These are phyloP conservation scores for Suillus luteus DNA, from an alignment of 768 basidiomycete genomes.

Conservation along the genomic window DNA sequence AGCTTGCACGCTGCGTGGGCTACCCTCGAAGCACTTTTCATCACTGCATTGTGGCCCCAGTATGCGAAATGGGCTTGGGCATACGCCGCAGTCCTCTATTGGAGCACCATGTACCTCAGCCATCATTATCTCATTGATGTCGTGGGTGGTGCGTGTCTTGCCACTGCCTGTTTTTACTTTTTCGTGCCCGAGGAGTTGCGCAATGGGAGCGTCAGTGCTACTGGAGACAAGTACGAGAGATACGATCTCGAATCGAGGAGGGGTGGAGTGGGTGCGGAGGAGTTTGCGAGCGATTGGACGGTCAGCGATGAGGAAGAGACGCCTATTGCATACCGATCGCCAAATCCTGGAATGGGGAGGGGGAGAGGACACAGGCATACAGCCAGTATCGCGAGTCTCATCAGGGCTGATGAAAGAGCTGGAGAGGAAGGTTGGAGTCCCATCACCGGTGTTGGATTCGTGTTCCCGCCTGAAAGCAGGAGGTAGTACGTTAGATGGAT, in stretches of 20 bases:
- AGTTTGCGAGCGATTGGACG: conserved; percentile 37
- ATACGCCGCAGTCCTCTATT: conserved; percentile 87
- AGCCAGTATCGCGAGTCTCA: conserved; percentile 81
- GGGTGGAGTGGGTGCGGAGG: conserved; percentile 32
- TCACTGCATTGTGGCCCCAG: conserved; percentile 92
- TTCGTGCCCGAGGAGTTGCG: conserved; percentile 83
- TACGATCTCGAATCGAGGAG: conserved; percentile 69
- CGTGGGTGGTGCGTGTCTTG: conserved; percentile 89
- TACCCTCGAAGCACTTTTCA: conserved; percentile 90
- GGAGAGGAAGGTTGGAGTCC: conserved; percentile 75
- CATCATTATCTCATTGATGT: conserved; percentile 99
- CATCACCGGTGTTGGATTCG: conserved; percentile 55
- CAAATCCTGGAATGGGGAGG: conserved; percentile 38
- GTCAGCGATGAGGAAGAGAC: conserved; percentile 70
- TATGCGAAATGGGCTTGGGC: conserved; percentile 69
- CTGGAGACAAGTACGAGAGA: conserved; percentile 64
- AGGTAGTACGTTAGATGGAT: conserved; percentile 10
- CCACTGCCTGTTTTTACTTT: conserved; percentile 84
- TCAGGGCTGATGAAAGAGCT: conserved; percentile 74
- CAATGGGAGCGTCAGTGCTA: conserved; percentile 46
- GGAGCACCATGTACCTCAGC: conserved; percentile 98
- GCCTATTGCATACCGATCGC: conserved; percentile 72
- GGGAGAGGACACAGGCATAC: conserved; percentile 70
- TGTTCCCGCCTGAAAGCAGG: conserved; percentile 43
- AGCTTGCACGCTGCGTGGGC: conserved; percentile 89